Evolutionary conservation across 2,329 filamentous ascomycete genomes (phyloP), one percentile per base, ranked within the genome.

Genomic region (Penicillium palitans): DNA sequence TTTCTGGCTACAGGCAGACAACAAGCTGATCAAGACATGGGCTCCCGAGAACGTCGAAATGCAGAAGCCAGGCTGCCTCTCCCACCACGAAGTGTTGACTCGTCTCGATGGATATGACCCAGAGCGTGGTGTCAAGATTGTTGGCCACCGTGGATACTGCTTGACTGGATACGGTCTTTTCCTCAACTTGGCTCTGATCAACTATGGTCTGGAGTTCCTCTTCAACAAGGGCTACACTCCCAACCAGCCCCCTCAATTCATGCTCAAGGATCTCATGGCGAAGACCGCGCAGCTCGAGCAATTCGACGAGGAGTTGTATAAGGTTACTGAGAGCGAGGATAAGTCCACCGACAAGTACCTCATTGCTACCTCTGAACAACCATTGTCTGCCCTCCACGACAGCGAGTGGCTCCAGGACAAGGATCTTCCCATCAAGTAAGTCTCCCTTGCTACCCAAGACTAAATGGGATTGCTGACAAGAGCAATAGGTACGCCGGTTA

Each of bases 231-330:
- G 90, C 57, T 96, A 92, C 77, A 91, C 84, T 31, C 88, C 90
- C 8, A 86, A 93, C 65, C 90, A 95, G 72, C 89, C 93, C 2
- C 93, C 93, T 2, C 92, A 91, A 72, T 96, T 99, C 81, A 96
- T 98, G 90, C 84, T 93, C 62, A 90, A 90, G 76, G 90, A 96
- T 51, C 89, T 91, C 75, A 99, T 99, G 95, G 93, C 90, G 60
- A 98, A 98, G 83, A 99, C 95, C 0, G 95, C 95, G 2, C 95
- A 99, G 78, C 86, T 99, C 27, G 92, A 95, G 67, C 90, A 97
- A 71, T 99, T 99, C 71, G 95, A 99, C 72, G 95, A 98, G 75
- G 93, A 98, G 77, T 81, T 99, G 52, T 99, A 99, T 84, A 98
- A 98, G 80, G 93, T 99, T 55, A 83, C 83, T 25, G 87, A 93